Base-by-base conservation (phyloP, 768 basidiomycete genomes). In the Lyophyllum shimeji region DNA sequence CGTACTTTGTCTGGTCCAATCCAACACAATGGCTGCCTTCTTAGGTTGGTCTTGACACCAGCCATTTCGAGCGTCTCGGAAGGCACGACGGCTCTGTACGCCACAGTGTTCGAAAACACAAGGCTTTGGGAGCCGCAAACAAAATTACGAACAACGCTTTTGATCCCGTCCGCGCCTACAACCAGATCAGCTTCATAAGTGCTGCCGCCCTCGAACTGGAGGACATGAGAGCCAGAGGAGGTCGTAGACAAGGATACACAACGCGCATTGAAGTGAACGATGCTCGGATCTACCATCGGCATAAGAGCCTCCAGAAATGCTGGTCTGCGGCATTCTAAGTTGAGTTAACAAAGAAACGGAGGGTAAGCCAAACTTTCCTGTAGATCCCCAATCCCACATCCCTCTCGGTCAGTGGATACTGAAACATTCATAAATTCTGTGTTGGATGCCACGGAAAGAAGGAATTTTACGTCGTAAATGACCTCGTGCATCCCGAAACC, bases 141-240 rank as follows among this genome's bases (percentile, higher is more conserved):
- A 49, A 67, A 70, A 39, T 58, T 59, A 37, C 82, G 76, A 17
- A 74, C 66, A 3, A 66, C 60, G 59, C 83, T 84, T 67, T 80
- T 84, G 48, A 79, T 71, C 7, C 82, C 82, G 55, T 83, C 82
- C 3, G 79, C 77, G 59, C 79, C 81, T 37, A 85, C 69, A 5
- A 84, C 71, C 4, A 83, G 62, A 53, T 82, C 79, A 3, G 79
- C 68, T 57, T 76, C 73, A 53, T 77, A 68, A 0, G 67, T 71
- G 12, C 76, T 78, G 7, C 79, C 79, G 57, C 85, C 83, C 7
- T 74, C 61, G 56, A 85, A 86, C 23, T 73, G 69, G 4, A 85
- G 63, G 7, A 70, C 58, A 7, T 73, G 65, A 3, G 63, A 65
- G 4, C 66, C 69, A 8, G 69, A 66, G 7, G 63, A 50, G 12